phyloP scores from a whole-genome alignment of 2,329 filamentous ascomycete species.

The Emmonsiellopsis sp. region DNA sequence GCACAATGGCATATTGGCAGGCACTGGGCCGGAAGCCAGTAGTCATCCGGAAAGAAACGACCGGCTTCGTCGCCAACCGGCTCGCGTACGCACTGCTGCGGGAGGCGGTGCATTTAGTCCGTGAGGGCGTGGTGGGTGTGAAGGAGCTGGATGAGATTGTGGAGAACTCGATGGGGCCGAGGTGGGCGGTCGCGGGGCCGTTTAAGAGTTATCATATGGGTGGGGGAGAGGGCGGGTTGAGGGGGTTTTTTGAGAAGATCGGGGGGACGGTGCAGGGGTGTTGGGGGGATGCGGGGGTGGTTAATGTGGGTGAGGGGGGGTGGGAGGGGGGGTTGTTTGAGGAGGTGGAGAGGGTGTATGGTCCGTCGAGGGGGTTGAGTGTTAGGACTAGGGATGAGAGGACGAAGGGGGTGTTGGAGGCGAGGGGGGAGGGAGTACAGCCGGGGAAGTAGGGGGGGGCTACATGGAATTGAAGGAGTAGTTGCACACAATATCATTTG shows the following conservation, averaged over 20 bases:
- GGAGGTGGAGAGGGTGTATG: slow-evolving; percentile 41
- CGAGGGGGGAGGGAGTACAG: slow-evolving; percentile 13
- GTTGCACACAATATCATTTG: too few species aligned
- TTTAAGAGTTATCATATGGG: slow-evolving; percentile 53
- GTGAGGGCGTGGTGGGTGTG: slow-evolving; percentile 44
- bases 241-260: slow-evolving; percentile 48
- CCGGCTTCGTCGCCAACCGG: slow-evolving; percentile 51
- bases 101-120: slow-evolving; percentile 48
- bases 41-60: slow-evolving; percentile 42
- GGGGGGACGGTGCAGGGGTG: slow-evolving; percentile 46
- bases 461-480: too few species aligned
- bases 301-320: slow-evolving; percentile 31
- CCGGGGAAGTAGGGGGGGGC: not conserved
- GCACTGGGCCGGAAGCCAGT: slow-evolving; percentile 37
- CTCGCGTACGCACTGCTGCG: slow-evolving; percentile 49
- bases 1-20: slow-evolving; percentile 40
- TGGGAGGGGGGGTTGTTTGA: slow-evolving; percentile 40
- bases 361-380: slow-evolving; percentile 17
- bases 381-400: slow-evolving; percentile 19
- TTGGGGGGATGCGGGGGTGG: slow-evolving; percentile 43
- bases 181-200: slow-evolving; percentile 48
- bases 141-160: slow-evolving; percentile 47
- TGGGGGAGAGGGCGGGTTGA: slow-evolving; percentile 45
- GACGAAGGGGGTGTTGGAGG: slow-evolving; percentile 17
- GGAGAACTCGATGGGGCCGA: slow-evolving; percentile 42